phyloP scores from a whole-genome alignment of 495 filamentous ascomycete genomes.

The Thozetella sp. region DNA sequence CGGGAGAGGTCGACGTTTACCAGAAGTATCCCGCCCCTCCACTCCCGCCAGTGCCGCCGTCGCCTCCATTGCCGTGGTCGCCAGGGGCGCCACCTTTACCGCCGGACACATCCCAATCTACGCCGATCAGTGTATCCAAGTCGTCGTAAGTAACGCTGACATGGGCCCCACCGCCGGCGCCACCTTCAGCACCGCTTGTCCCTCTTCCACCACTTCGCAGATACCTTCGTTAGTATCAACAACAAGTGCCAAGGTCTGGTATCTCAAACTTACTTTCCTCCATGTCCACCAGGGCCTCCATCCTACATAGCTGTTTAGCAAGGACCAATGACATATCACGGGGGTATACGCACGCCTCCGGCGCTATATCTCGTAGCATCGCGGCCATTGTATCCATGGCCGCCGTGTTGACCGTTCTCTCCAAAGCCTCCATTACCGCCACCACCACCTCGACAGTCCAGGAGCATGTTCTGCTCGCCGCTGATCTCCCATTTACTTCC shows the following conservation, averaged over 20 bases:
- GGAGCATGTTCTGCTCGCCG: conserved; percentile 4
- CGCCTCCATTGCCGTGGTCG: conserved; percentile 27
- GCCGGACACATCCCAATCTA: conserved; percentile 28
- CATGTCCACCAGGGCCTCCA: conserved; percentile 23
- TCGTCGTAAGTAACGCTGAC: conserved; percentile 28
- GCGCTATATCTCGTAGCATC: conserved; percentile 20
- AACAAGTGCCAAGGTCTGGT: not conserved
- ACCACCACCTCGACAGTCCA: conserved; percentile 12
- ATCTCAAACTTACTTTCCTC: conserved; percentile 20
- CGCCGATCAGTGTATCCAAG: conserved; percentile 27
- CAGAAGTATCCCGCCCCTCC: conserved; percentile 9
- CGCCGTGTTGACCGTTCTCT: conserved; percentile 23
- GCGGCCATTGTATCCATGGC: conserved; percentile 32
- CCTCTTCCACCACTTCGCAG: conserved; percentile 14
- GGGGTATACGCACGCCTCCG: conserved; percentile 15
- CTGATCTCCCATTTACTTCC: conserved; percentile 6
- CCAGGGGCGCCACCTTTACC: conserved; percentile 23
- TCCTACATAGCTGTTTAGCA: conserved; percentile 8
- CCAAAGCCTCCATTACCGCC: conserved; percentile 12
- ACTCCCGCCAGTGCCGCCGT: conserved; percentile 21
- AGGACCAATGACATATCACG: not conserved
- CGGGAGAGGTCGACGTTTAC: conserved; percentile 2
- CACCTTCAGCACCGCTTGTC: conserved; percentile 28
- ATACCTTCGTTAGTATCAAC: not conserved
- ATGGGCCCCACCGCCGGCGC: conserved; percentile 24